A percentile compares a stretch with the other conserved stretches of the same genome.
phyloP scores from a whole-genome alignment of 2,329 filamentous ascomycete species.

The Cytospora piceae region DNA sequence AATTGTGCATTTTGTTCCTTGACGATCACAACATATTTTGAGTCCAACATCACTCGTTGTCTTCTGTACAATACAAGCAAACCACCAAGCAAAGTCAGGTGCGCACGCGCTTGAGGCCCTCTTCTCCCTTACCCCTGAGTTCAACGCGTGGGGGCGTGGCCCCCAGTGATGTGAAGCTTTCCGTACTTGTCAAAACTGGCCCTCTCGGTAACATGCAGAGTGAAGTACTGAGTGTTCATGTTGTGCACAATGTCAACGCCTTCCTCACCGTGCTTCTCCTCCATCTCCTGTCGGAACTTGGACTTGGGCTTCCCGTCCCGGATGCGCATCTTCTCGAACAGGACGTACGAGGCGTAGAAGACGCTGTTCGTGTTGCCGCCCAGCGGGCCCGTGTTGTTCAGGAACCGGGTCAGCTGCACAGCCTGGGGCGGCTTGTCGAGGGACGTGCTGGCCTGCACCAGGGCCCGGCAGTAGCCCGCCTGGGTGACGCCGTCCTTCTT shows the following conservation, averaged over 20 bases:
- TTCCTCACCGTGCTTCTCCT: constrained; percentile 36
- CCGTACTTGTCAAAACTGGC: constrained; percentile 2
- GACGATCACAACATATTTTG: not conserved
- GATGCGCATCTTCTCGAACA: constrained; percentile 62
- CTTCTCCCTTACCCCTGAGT: not conserved
- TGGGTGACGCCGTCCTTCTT: constrained; percentile 50
- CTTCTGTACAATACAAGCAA: not conserved
- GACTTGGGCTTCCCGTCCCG: constrained; percentile 56
- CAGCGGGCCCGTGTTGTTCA: constrained; percentile 50
- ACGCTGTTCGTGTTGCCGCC: constrained; percentile 50
- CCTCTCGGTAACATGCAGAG: not conserved
- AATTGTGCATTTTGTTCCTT: not conserved
- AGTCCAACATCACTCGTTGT: not conserved
- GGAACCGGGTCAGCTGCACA: constrained; percentile 51
- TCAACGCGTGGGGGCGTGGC: not conserved
- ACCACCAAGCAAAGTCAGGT: not conserved
- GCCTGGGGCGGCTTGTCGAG: constrained; percentile 40
- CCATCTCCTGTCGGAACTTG: constrained; percentile 54
- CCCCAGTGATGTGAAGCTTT: not conserved
- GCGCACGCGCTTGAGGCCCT: not conserved
- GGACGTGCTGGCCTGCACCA: constrained; percentile 45
- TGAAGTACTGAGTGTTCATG: not conserved
- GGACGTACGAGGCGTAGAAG: constrained; percentile 61
- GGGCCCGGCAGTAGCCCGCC: constrained; percentile 51
- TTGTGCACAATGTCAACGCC: not conserved